Conservation (phyloP, 2,329 filamentous ascomycete genomes). For the Westerdykella ornata region DNA sequence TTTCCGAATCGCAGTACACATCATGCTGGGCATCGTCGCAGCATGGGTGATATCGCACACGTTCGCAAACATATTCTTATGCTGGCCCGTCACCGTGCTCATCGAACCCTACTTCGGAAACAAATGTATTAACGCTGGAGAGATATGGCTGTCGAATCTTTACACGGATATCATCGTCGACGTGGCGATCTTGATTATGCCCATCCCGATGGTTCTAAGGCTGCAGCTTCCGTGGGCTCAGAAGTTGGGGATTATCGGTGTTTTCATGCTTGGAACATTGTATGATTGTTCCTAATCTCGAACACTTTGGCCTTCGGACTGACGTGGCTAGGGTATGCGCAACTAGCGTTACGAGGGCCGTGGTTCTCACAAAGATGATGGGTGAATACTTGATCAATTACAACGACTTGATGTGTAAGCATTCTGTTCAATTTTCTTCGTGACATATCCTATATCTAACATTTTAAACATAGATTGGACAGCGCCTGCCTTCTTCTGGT, state of each 20-base stretch:
- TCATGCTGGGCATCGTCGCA: constrained; percentile 15
- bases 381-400: constrained; percentile 15
- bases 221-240: constrained; percentile 14
- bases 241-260: constrained; percentile 17
- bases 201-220: constrained; percentile 21
- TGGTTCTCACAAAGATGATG: constrained; percentile 16
- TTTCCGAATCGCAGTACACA: constrained; percentile 17
- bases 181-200: constrained; percentile 17
- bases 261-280: constrained; percentile 17
- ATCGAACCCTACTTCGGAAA: constrained; percentile 23
- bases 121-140: constrained; percentile 18
- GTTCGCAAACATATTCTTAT: constrained; percentile 22
- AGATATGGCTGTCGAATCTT: constrained; percentile 16
- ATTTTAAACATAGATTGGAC: constrained; percentile 14
- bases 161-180: constrained; percentile 17
- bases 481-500: constrained; percentile 25
- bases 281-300: neutral
- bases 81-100: constrained; percentile 19
- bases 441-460: neutral
- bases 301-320: too few species aligned
- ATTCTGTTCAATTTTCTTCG: neutral
- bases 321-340: constrained; percentile 12
- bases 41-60: constrained; percentile 22
- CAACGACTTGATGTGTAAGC: constrained; percentile 4
- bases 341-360: constrained; percentile 16